Base-by-base conservation (phyloP, 805 yeast species). In the Hanseniaspora pseudoguilliermondii region DNA sequence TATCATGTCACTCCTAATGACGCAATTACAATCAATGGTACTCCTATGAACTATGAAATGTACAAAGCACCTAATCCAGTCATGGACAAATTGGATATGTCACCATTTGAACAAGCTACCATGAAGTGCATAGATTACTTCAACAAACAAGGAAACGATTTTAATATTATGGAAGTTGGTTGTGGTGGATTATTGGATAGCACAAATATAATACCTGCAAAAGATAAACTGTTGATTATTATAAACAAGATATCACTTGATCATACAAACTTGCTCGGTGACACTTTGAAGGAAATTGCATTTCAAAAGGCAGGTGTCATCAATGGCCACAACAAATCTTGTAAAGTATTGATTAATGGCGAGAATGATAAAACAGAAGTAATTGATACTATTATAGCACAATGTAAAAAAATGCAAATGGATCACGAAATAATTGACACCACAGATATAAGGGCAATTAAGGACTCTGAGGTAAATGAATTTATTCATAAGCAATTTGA, bases 131-230 rank as follows among this genome's bases (percentile, higher is more conserved):
- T 88, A 62, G 78, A 83, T 61, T 78, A 87, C 25, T 93, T 93
- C 66, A 73, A 74, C 40, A 63, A 75, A 11, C 73, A 73, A 44
- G 67, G 75, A 1, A 84, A 89, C 6, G 81, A 83, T 25, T 70
- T 84, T 55, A 96, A 95, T 0, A 80, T 91, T 0, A 69, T 91
- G n/a, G 98, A 91, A 67, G 97, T 89, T 4, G 98, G 98, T 0
- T 71, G 93, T 7, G 98, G 98, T 2, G 98, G 98, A 0, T 68
- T 85, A 43, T 66, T 81, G 13, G 98, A 91, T 68, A 87, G 97
- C 1, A 91, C 98, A 0, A 91, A 91, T 70, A 86, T 86, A 0
- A 66, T 84, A 1, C 69, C 69, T 9, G 69, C 69, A 1, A 58
- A 59, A 11, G 75, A 80, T 16, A 81, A 81, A 34, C 54, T 84